These are phyloP conservation scores for Candolleomyces aberdarensis DNA, from an alignment of 768 basidiomycete genomes.

Conservation along the genomic window DNA sequence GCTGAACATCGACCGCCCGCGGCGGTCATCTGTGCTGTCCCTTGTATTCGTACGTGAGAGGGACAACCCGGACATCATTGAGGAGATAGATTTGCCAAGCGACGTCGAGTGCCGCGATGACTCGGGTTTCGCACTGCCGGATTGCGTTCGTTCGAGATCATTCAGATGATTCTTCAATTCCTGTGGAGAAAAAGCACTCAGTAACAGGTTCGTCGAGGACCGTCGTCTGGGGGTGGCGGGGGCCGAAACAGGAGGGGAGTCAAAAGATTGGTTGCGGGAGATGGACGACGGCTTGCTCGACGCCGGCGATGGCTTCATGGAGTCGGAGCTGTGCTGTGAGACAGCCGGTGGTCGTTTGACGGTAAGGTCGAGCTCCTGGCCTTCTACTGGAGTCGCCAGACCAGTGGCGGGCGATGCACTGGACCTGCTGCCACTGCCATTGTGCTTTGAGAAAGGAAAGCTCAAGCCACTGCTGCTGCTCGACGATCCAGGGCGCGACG, in stretches of 20 bases:
- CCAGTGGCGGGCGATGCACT: conserved; percentile 14
- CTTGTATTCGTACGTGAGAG: conserved; percentile 52
- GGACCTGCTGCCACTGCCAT: conserved; percentile 11
- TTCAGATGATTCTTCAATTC: conserved; percentile 32
- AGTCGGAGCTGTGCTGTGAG: conserved; percentile 1
- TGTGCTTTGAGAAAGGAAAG: background rate
- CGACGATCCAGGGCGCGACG: conserved; percentile 19
- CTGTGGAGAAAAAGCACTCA: conserved; percentile 27
- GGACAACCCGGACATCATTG: conserved; percentile 69
- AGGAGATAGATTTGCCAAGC: conserved; percentile 63
- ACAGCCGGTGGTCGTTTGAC: conserved; percentile 9
- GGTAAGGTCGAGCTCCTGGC: conserved; percentile 19
- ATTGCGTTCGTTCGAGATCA: conserved; percentile 47
- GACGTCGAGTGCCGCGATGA: conserved; percentile 38
- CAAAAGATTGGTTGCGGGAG: conserved; percentile 14
- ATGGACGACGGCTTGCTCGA: conserved; percentile 8
- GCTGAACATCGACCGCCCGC: conserved; percentile 52
- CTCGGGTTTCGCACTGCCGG: conserved; percentile 25
- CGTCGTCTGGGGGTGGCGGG: conserved; percentile 31
- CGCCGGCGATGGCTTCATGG: background rate
- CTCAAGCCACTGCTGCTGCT: conserved; percentile 7
- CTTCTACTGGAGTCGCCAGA: conserved; percentile 26
- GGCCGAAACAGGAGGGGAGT: conserved; percentile 26
- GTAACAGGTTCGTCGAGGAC: conserved; percentile 30
- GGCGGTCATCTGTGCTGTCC: conserved; percentile 42